phyloP scores from a whole-genome alignment of 208 protist genomes.

The Trypanosoma scelopori region DNA sequence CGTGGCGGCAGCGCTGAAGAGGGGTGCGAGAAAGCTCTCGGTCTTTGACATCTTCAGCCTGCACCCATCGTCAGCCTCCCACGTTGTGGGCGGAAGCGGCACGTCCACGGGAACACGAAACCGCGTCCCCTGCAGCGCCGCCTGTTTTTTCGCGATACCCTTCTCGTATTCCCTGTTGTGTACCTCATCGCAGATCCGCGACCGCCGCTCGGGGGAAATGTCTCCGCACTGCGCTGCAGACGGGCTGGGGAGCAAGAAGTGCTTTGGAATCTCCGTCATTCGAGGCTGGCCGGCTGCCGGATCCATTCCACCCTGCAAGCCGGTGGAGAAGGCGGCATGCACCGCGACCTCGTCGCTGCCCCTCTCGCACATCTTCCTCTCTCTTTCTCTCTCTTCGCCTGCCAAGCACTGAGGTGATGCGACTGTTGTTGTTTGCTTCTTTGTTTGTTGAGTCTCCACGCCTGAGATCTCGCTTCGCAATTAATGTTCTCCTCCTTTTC shows the following conservation, averaged over 20 bases:
- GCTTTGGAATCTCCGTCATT: constrained; percentile 14
- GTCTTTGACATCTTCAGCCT: constrained; percentile 19
- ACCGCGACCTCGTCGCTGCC: too few species aligned
- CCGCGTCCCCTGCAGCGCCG: not conserved
- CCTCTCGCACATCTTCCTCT: too few species aligned
- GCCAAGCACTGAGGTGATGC: too few species aligned
- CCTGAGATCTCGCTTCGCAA: too few species aligned
- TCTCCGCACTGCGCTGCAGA: not conserved
- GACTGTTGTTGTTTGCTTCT: too few species aligned
- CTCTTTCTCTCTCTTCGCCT: too few species aligned
- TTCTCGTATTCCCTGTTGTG: constrained; percentile 22
- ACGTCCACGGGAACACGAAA: constrained; percentile 34
- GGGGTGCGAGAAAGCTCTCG: constrained; percentile 42
- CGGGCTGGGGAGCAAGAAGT: constrained; percentile 7
- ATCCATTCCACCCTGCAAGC: too few species aligned
- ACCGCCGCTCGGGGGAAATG: not conserved
- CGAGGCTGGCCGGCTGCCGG: too few species aligned
- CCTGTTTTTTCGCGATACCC: constrained; percentile 7
- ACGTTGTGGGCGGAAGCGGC: constrained; percentile 37
- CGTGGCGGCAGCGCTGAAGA: constrained; percentile 34
- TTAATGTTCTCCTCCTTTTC: too few species aligned
- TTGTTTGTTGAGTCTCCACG: too few species aligned
- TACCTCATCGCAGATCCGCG: constrained; percentile 16
- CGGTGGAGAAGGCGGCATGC: too few species aligned
- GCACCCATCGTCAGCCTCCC: constrained; percentile 14